Conservation (phyloP, 1,139 yeast genomes). For the Martiniozyma asiatica region DNA sequence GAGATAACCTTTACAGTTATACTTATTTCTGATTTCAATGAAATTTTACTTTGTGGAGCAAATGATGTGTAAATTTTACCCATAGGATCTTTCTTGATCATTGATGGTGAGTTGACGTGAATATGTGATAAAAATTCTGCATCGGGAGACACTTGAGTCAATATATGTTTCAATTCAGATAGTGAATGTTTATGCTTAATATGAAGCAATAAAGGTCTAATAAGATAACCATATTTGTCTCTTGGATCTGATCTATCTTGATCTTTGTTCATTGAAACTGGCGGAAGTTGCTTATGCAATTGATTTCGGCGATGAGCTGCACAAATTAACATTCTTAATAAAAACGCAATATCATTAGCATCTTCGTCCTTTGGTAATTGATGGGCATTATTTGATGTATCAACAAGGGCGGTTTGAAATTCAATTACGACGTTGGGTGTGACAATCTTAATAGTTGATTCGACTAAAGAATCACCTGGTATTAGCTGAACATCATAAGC, state of each 20-base stretch:
- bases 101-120: too few species aligned
- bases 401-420: not conserved
- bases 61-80: too few species aligned
- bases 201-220: conserved; percentile 57
- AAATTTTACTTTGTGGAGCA: too few species aligned
- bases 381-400: not conserved
- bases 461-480: conserved; percentile 18
- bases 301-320: conserved; percentile 45
- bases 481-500: conserved; percentile 62
- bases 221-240: conserved; percentile 31
- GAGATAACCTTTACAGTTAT: too few species aligned
- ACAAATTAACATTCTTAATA: conserved; percentile 49
- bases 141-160: too few species aligned
- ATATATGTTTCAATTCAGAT: too few species aligned
- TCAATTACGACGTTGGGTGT: not conserved
- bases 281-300: conserved; percentile 35
- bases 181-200: conserved; percentile 62
- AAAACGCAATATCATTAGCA: conserved; percentile 42
- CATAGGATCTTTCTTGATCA: too few species aligned
- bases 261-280: conserved; percentile 24
- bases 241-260: not conserved
- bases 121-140: too few species aligned
- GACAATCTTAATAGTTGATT: conserved; percentile 22
- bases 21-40: too few species aligned
- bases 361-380: conserved; percentile 21